phyloP scores from a whole-genome alignment of 2,329 filamentous ascomycete genomes.

The Paecilomyces niveus region DNA sequence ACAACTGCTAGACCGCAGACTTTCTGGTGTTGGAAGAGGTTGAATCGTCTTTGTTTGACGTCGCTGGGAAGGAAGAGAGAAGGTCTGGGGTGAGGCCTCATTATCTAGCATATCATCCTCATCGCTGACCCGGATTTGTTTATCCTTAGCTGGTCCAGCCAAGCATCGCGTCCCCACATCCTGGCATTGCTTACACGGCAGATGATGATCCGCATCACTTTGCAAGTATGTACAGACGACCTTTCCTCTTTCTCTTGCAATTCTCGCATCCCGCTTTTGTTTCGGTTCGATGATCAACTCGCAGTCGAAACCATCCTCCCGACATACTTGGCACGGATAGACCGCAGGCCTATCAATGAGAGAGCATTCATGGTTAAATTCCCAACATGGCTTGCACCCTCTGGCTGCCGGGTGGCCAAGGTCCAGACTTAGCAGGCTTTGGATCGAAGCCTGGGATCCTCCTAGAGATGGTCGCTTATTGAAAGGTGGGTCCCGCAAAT shows the following conservation, averaged over 20 bases:
- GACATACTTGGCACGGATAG: slow-evolving; percentile 33
- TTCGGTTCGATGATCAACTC: slow-evolving; percentile 24
- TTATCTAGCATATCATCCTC: slow-evolving; percentile 6
- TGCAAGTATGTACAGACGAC: slow-evolving; percentile 27
- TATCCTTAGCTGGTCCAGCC: slow-evolving; percentile 24
- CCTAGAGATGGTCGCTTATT: background rate
- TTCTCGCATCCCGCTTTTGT: slow-evolving; percentile 27
- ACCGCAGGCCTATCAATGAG: slow-evolving; percentile 22
- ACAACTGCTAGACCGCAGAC: slow-evolving; percentile 6
- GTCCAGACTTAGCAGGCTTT: background rate
- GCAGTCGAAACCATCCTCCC: slow-evolving; percentile 23
- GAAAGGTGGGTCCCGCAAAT: background rate
- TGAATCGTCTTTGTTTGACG: background rate
- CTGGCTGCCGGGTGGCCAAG: slow-evolving; percentile 23
- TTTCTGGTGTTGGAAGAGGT: background rate
- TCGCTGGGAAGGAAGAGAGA: background rate
- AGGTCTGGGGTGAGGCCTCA: background rate
- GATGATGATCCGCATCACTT: slow-evolving; percentile 14
- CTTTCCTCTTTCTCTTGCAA: slow-evolving; percentile 20
- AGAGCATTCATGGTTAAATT: slow-evolving; percentile 22
- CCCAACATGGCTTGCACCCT: slow-evolving; percentile 26
- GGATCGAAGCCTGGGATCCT: background rate
- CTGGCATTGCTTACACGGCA: slow-evolving; percentile 25
- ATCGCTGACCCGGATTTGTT: background rate
- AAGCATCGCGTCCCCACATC: slow-evolving; percentile 22